A percentile compares a stretch with the other conserved stretches of the same genome.
Evolutionary conservation across 2,329 filamentous ascomycete species (phyloP).

Genomic region (Talaromyces atroroseus): DNA sequence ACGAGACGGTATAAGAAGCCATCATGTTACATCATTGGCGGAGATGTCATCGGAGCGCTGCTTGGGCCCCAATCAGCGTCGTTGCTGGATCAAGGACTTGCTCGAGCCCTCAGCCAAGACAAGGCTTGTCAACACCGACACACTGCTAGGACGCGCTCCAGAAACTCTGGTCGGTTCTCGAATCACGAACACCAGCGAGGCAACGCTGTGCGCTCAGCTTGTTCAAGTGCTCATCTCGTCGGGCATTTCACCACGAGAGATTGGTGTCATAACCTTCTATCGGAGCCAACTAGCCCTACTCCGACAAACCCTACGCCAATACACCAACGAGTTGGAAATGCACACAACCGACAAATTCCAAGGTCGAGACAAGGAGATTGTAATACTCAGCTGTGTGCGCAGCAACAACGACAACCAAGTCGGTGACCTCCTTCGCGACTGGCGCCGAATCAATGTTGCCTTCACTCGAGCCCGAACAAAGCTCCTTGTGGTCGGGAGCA

Average conservation of each 20-base stretch:
- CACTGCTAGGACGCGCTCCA: constrained; percentile 56
- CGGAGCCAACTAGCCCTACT: constrained; percentile 83
- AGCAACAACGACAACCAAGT: constrained; percentile 77
- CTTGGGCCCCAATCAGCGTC: constrained; percentile 40
- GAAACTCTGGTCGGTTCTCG: constrained; percentile 70
- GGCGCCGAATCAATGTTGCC: constrained; percentile 90
- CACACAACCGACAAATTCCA: constrained; percentile 97
- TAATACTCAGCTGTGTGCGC: constrained; percentile 80
- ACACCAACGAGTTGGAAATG: constrained; percentile 69
- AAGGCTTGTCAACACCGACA: constrained; percentile 84
- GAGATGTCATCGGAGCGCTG: constrained; percentile 45
- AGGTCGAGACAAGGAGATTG: constrained; percentile 88
- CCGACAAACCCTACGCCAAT: constrained; percentile 61
- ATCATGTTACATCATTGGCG: constrained; percentile 44
- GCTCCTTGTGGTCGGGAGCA: constrained; percentile 79
- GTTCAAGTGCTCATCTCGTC: constrained; percentile 70
- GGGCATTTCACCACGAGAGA: constrained; percentile 68
- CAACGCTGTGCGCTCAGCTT: constrained; percentile 68
- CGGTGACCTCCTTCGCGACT: constrained; percentile 87
- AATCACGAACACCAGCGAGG: constrained; percentile 84
- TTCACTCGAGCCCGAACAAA: constrained; percentile 92
- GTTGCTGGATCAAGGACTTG: constrained; percentile 73
- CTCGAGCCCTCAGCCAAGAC: constrained; percentile 68
- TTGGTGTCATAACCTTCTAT: constrained; percentile 96
- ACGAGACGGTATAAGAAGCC: constrained; percentile 51